These are phyloP conservation scores for Talaromyces sp. DNA, from an alignment of 2,329 filamentous ascomycete genomes.

Conservation along the genomic window DNA sequence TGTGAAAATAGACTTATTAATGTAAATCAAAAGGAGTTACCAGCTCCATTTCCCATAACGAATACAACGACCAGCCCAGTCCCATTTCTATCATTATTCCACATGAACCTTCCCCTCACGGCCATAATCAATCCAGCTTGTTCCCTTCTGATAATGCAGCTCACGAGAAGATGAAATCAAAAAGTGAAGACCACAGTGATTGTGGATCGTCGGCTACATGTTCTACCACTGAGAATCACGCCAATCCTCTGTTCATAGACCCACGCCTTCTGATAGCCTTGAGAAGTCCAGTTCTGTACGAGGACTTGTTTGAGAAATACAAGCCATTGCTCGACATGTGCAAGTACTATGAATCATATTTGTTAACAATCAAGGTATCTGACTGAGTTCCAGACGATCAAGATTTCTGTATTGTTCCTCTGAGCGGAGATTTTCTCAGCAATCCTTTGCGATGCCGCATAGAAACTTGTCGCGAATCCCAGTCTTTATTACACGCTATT, in stretches of 20 bases:
- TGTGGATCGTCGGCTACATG: background rate
- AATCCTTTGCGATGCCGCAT: conserved; percentile 13
- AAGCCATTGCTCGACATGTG: conserved; percentile 6
- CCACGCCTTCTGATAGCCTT: background rate
- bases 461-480: background rate
- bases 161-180: background rate
- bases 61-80: background rate
- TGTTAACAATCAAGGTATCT: background rate
- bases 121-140: background rate
- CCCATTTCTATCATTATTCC: background rate
- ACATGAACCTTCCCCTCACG: background rate
- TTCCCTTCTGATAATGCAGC: background rate
- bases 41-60: too few species aligned
- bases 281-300: background rate
- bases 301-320: conserved; percentile 11
- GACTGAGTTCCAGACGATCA: conserved; percentile 1
- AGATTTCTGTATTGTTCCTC: conserved; percentile 1
- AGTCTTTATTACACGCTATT: conserved; percentile 5
- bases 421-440: conserved; percentile 10
- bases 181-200: background rate
- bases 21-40: too few species aligned
- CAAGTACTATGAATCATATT: background rate
- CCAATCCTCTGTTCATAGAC: background rate
- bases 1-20: too few species aligned
- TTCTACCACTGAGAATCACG: background rate